These are phyloP conservation scores for Baorangia bicolor DNA, from an alignment of 768 basidiomycete genomes.

Conservation along the genomic window DNA sequence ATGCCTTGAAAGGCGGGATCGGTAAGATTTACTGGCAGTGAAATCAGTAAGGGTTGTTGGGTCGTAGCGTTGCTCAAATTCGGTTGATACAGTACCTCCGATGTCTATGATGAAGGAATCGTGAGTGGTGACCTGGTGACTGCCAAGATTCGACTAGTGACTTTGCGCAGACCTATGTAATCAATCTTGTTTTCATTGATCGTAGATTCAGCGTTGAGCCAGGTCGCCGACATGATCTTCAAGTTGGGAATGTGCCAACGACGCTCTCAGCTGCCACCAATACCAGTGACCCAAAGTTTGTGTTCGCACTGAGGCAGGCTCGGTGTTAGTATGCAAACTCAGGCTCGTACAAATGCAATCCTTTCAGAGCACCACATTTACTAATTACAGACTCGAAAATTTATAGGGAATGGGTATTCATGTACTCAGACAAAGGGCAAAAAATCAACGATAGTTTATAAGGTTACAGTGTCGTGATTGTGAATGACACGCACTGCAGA, in stretches of 20 bases:
- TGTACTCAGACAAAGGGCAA: too few species aligned
- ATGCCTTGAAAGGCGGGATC: conserved; percentile 57
- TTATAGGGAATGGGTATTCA: too few species aligned
- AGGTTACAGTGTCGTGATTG: too few species aligned
- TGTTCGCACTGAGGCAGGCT: too few species aligned
- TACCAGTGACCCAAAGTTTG: too few species aligned
- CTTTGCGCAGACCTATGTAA: conserved; percentile 36
- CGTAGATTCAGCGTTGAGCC: background rate
- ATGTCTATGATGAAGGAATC: conserved; percentile 33
- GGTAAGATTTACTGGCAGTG: conserved; percentile 46
- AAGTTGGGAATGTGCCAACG: background rate
- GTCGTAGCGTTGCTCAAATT: background rate
- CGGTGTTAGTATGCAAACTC: too few species aligned
- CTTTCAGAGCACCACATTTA: too few species aligned
- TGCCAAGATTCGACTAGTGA: background rate
- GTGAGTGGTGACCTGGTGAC: background rate
- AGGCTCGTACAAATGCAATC: too few species aligned
- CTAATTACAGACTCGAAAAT: too few species aligned
- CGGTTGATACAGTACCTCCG: conserved; percentile 35
- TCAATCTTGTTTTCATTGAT: conserved; percentile 14
- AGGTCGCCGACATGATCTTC: conserved; percentile 3
- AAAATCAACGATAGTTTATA: too few species aligned
- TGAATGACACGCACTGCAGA: too few species aligned
- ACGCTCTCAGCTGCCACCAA: too few species aligned
- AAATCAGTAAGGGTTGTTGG: background rate